A percentile compares a stretch with the other conserved stretches of the same genome.
Evolutionary conservation across 345 rosid species (phyloP).

Genomic region (Combretum micranthum): DNA sequence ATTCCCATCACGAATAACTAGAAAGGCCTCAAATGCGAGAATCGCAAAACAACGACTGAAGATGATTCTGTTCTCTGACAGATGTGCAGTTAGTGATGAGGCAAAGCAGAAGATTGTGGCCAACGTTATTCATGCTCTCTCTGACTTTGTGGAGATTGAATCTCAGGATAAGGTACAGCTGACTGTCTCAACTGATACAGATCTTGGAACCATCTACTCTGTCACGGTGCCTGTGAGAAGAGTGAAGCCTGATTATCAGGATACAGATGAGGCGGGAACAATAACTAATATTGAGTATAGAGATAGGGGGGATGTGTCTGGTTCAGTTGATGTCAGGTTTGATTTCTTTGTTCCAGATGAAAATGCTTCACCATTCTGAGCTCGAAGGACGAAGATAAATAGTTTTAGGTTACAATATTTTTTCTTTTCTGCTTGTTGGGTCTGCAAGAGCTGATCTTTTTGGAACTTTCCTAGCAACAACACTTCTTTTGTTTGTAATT

Average conservation of each 20-base stretch:
- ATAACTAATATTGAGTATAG: conserved; percentile 73
- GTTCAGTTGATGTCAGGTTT: conserved; percentile 83
- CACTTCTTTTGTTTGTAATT: conserved; percentile 15
- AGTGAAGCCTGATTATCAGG: conserved; percentile 82
- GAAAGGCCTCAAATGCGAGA: conserved; percentile 85
- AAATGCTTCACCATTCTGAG: conserved; percentile 15
- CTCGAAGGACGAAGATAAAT: conserved; percentile 5
- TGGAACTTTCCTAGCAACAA: conserved; percentile 15
- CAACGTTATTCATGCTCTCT: conserved; percentile 65
- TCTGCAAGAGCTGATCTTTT: conserved; percentile 2
- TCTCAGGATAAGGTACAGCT: conserved; percentile 95
- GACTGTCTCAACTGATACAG: conserved; percentile 72
- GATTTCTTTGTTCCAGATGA: conserved; percentile 87
- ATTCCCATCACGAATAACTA: conserved; percentile 67
- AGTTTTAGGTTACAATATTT: too few relatives aligned
- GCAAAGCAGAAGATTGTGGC: conserved; percentile 81
- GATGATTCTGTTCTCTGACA: conserved; percentile 97
- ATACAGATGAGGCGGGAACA: conserved; percentile 44
- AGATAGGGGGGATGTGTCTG: conserved; percentile 60
- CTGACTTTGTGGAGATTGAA: conserved; percentile 93
- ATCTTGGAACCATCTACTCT: conserved; percentile 87
- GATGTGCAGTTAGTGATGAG: conserved; percentile 91
- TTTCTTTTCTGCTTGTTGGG: background rate
- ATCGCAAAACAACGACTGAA: conserved; percentile 89
- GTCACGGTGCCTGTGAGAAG: conserved; percentile 90